phyloP scores from a whole-genome alignment of 192 early-diverging fungal genomes.

The Oehlia diaphana region DNA sequence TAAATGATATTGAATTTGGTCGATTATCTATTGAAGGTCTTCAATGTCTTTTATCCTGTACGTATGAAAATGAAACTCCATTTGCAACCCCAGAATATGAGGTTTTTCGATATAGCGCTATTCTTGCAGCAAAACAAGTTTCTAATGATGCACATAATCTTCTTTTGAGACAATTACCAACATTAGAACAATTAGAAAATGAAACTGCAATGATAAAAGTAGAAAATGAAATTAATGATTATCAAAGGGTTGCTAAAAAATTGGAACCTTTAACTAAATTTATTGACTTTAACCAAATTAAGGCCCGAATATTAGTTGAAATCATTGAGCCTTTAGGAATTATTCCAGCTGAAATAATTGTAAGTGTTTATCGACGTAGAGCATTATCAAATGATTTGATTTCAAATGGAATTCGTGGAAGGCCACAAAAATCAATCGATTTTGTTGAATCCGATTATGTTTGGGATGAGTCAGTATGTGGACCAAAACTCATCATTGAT shows the following conservation, averaged over 20 bases:
- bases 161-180: not conserved
- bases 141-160: not conserved
- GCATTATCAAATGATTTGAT: not conserved
- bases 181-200: not conserved
- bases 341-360: too few species aligned
- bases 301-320: too few species aligned
- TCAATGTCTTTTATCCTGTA: not conserved
- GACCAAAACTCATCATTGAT: too few species aligned
- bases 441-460: too few species aligned
- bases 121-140: not conserved
- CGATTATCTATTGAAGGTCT: not conserved
- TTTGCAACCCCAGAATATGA: conserved; percentile 7
- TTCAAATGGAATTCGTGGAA: not conserved
- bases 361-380: not conserved
- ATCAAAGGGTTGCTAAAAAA: not conserved
- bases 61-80: not conserved
- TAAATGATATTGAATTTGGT: not conserved
- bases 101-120: conserved; percentile 6
- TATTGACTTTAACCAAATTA: not conserved
- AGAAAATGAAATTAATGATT: not conserved
- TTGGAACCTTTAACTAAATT: not conserved
- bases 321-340: too few species aligned
- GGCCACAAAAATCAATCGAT: not conserved
- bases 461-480: too few species aligned
- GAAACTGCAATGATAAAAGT: too few species aligned